Base-by-base conservation (phyloP, 176 grass and related monocot species). In the Urochloa ruziziensis region DNA sequence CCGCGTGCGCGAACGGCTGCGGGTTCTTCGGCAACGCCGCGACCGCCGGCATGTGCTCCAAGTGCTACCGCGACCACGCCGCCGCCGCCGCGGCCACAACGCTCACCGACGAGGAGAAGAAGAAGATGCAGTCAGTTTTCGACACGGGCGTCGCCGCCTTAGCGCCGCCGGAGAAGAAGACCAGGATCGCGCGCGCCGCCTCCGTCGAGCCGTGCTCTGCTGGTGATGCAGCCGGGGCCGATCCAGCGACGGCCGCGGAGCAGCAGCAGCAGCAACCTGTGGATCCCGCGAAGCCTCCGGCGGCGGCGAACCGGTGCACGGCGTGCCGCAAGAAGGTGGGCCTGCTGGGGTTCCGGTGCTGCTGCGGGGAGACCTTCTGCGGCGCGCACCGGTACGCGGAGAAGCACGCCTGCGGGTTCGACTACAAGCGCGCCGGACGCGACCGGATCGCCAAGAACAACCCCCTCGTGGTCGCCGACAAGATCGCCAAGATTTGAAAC, bases 281-380 rank as follows among this genome's bases (percentile, higher is more conserved):
- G n/a, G n/a, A n/a, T n/a, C 62, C 15, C 29, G 66, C 76, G 62
- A 78, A 52, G 59, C 23, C 12, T 13, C 18, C 83, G 30, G n/a
- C 83, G 15, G 4, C 67, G 59, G 8, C 84, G 28, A 90, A 81
- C 54, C 78, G 93, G 43, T 95, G 93, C 73, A 6, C 35, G 53
- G 23, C 73, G 24, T 95, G 93, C 88, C 80, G 81, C 8, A 96
- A 75, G 82, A 96, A 81, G 83, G 88, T 91, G 23, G 86, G 88
- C 27, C 70, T 92, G 57, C 73, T 73, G 15, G 90, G 88, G 27
- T 95, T 95, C 80, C 87, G 62, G 70, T 95, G 93, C 80, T 83
- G 88, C 6, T 92, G 90, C 25, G 87, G 88, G 2, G 85, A 66
- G 10, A 95, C 75, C 2, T 95, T 86, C 43, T 95, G 93, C 68